phyloP scores from a whole-genome alignment of 306 rosid species.

The Urtica urens region DNA sequence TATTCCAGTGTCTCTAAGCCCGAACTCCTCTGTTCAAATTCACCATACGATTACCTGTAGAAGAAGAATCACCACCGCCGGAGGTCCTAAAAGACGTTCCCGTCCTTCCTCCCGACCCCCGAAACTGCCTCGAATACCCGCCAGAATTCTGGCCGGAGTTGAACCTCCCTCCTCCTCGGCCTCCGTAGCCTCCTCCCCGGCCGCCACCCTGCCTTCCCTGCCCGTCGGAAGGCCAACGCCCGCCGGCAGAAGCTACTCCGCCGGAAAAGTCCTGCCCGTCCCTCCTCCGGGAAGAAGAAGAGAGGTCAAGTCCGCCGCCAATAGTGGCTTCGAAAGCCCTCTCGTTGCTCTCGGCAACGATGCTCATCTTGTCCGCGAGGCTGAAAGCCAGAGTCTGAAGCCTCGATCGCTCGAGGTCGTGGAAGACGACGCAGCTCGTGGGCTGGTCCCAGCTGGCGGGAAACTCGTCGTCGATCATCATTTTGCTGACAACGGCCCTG shows the following conservation, averaged over 20 bases:
- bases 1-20: no score
- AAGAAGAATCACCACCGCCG: neutral
- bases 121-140: neutral
- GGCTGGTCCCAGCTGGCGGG: slow-evolving; percentile 51
- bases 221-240: neutral
- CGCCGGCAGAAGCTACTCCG: neutral
- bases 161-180: no score
- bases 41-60: neutral
- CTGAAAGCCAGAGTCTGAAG: neutral
- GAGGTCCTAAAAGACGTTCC: neutral
- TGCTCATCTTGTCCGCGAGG: neutral
- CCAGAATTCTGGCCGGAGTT: no score
- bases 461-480: slow-evolving; percentile 94
- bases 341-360: neutral
- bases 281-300: neutral
- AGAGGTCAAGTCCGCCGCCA: neutral
- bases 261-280: neutral
- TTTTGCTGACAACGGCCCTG: slow-evolving; percentile 71
- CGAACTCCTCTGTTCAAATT: neutral
- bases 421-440: slow-evolving; percentile 29
- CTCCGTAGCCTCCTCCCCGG: neutral
- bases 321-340: neutral
- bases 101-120: neutral
- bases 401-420: neutral
- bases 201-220: slow-evolving; percentile 4